These are phyloP conservation scores for Euphorbia tirucalli DNA, from an alignment of 345 rosid species.

Conservation along the genomic window DNA sequence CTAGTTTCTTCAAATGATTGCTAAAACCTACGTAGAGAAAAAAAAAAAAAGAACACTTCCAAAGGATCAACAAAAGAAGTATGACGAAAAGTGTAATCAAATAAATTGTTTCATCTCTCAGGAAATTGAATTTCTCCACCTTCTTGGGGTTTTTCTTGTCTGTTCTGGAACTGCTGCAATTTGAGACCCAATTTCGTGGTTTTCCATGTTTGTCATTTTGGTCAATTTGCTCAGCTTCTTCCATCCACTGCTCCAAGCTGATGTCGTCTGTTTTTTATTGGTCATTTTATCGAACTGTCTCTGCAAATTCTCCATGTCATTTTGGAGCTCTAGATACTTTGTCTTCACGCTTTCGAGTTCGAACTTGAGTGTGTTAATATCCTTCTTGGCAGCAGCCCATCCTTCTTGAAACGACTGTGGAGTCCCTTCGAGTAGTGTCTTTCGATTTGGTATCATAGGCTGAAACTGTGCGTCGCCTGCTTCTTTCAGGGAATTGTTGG, in stretches of 20 bases:
- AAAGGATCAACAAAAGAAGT: constrained; percentile 1
- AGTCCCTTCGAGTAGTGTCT: constrained; percentile 80
- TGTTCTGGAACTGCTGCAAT: constrained; percentile 45
- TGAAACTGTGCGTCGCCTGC: constrained; percentile 60
- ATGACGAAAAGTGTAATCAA: background rate
- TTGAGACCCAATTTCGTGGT: constrained; percentile 57
- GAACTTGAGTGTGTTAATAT: constrained; percentile 82
- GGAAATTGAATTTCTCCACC: constrained; percentile 96
- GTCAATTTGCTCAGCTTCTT: constrained; percentile 84
- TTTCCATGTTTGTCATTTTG: constrained; percentile 59
- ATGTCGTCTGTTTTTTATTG: constrained; percentile 62
- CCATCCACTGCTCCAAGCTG: constrained; percentile 88
- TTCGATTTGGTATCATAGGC: constrained; percentile 70
- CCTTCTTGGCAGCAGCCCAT: constrained; percentile 87
- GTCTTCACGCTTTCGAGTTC: constrained; percentile 85
- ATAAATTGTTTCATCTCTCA: constrained; percentile 20
- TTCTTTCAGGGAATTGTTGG: constrained; percentile 62
- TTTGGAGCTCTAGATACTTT: constrained; percentile 83
- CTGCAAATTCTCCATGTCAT: constrained; percentile 81
- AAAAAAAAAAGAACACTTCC: constrained; percentile 1
- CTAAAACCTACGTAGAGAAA: background rate
- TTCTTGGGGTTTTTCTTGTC: constrained; percentile 66
- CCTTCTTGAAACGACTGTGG: constrained; percentile 98
- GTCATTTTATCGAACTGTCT: constrained; percentile 74
- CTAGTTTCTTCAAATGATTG: constrained; percentile 2